These are phyloP conservation scores for Leccinum variabile DNA, from an alignment of 1,284 basidiomycete species.

Conservation along the genomic window DNA sequence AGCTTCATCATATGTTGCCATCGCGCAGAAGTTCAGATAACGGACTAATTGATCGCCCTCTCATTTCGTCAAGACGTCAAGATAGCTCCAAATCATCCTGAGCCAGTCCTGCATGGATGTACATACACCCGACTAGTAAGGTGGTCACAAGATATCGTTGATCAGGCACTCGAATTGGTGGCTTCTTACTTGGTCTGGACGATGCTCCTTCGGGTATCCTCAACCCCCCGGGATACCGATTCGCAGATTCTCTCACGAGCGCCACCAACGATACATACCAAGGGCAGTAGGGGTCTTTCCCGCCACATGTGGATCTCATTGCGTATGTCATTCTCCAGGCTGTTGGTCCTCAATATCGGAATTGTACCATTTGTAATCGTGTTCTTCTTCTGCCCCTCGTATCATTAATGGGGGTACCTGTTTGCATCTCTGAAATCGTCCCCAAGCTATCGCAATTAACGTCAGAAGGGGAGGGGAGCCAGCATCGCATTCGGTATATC, in stretches of 20 bases:
- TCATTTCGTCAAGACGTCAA: not conserved
- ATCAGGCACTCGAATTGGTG: constrained; percentile 21
- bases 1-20: not conserved
- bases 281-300: constrained; percentile 6
- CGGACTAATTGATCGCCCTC: not conserved
- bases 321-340: constrained; percentile 4
- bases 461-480: constrained; percentile 10
- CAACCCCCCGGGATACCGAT: constrained; percentile 9
- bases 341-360: constrained; percentile 24
- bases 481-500: constrained; percentile 8
- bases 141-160: constrained; percentile 22
- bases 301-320: constrained; percentile 8
- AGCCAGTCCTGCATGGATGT: not conserved
- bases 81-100: not conserved
- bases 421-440: constrained; percentile 5
- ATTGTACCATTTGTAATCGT: constrained; percentile 10
- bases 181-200: constrained; percentile 10
- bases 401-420: constrained; percentile 9
- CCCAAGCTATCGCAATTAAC: constrained; percentile 23
- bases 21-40: not conserved
- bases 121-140: constrained; percentile 13
- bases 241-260: constrained; percentile 31
- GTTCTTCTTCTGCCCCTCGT: constrained; percentile 3
- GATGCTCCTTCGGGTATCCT: constrained; percentile 7
- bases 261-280: not conserved